Evolutionary conservation across 371 early-diverging fungal genomes (phyloP), one percentile per base, ranked within the genome.

Genomic region (Blastocladiella emersonii): DNA sequence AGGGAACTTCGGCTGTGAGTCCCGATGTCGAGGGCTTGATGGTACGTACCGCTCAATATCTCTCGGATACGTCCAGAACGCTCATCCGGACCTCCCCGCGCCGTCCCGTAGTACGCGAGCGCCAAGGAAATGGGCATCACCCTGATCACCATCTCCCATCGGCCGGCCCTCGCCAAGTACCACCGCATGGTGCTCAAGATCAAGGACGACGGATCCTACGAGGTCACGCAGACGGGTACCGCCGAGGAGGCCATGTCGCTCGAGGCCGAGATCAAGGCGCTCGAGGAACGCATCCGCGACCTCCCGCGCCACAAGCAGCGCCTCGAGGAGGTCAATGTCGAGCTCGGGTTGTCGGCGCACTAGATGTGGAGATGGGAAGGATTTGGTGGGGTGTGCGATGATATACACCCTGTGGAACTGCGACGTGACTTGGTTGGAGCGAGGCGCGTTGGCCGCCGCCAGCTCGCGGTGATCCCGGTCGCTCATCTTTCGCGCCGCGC

Each of bases 1-100:
- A 89, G 71, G 91, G 91, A 68, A 91, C 91, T 13, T 84, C 84
- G 43, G 87, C 91, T 0, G 90, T 91, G 27, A 87, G 87, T 69
- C 80, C 88, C 49, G 91, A 91, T 62, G 77, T 91, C 30, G 91
- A 91, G 67, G 79, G 80, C 25, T 78, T 86, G 66, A 90, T 91
- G 89, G 41, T 41, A 41, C 19, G 41, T n/a, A n/a, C n/a, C n/a
- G n/a, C n/a, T n/a, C n/a, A n/a, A n/a, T n/a, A n/a, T n/a, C n/a
- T n/a, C n/a, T n/a, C n/a, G n/a, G n/a, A n/a, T n/a, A n/a, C n/a
- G n/a, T n/a, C n/a, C n/a, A n/a, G n/a, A n/a, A n/a, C n/a, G n/a
- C n/a, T n/a, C n/a, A n/a, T n/a, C n/a, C n/a, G n/a, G n/a, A n/a
- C n/a, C n/a, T n/a, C n/a, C n/a, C n/a, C n/a, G n/a, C n/a, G n/a